Percentiles rank a stretch among this genome's conserved stretches.
Evolutionary conservation across 1,284 basidiomycete genomes (phyloP).

Genomic region (Coniferiporia weirii): DNA sequence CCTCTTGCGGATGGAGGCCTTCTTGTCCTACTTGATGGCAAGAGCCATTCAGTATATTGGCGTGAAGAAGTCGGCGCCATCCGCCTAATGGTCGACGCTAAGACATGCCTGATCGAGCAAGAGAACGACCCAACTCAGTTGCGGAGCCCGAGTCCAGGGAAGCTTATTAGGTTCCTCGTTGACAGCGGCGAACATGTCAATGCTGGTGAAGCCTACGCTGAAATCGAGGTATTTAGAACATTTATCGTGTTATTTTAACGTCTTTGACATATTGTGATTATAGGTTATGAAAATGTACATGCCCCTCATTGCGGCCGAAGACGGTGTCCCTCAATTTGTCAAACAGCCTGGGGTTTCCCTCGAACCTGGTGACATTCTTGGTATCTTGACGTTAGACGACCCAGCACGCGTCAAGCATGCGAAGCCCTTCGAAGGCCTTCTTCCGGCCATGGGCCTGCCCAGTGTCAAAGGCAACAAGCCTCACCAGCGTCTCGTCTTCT

Average conservation of each 20-base stretch:
- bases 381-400: constrained; percentile 95
- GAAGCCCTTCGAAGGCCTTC: constrained; percentile 93
- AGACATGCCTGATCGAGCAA: constrained; percentile 98
- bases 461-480: constrained; percentile 87
- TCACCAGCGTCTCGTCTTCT: constrained; percentile 81
- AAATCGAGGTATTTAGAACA: constrained; percentile 75
- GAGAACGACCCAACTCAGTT: constrained; percentile 99
- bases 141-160: constrained; percentile 93
- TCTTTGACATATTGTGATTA: constrained; percentile 5
- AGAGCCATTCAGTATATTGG: constrained; percentile 98
- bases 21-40: constrained; percentile 86
- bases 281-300: constrained; percentile 99
- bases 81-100: constrained; percentile 91
- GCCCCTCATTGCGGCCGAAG: constrained; percentile 94
- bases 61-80: constrained; percentile 95
- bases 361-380: constrained; percentile 96
- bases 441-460: constrained; percentile 83
- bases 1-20: constrained; percentile 94
- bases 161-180: constrained; percentile 91
- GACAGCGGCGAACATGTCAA: constrained; percentile 97
- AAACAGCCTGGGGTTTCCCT: constrained; percentile 97
- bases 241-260: background rate
- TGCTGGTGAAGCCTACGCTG: constrained; percentile 95
- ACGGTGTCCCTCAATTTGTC: constrained; percentile 94
- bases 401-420: constrained; percentile 97